phyloP scores from a whole-genome alignment of 208 protist genomes.

The Kentomonas sorsogonicus region DNA sequence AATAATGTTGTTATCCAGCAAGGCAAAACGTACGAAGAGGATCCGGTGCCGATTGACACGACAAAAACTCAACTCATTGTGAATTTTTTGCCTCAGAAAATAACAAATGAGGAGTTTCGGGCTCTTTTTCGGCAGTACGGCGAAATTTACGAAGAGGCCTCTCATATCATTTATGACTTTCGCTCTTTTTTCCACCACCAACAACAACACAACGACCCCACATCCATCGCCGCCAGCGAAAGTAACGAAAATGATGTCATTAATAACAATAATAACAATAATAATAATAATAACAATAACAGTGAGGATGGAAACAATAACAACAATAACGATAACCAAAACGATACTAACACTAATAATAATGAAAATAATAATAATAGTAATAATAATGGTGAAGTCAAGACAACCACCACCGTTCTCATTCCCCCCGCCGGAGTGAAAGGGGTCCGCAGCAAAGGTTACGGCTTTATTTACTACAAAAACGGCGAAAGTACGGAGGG shows the following conservation, averaged over 20 bases:
- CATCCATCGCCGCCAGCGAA: no score
- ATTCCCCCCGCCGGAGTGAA: no score
- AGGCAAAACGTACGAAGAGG: slow-evolving; percentile 31
- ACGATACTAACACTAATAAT: slow-evolving; percentile 5
- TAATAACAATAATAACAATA: no score
- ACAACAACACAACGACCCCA: no score
- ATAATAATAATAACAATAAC: not conserved
- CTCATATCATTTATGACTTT: slow-evolving; percentile 61
- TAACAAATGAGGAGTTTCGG: slow-evolving; percentile 43
- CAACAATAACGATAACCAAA: slow-evolving; percentile 3
- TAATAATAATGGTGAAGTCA: no score
- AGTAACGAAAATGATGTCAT: no score
- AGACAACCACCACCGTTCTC: no score
- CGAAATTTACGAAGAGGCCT: slow-evolving; percentile 26
- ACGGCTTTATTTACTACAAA: slow-evolving; percentile 79
- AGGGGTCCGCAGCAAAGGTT: slow-evolving; percentile 52
- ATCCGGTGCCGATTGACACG: slow-evolving; percentile 44
- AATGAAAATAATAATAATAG: slow-evolving; percentile 10
- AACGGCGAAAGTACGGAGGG: slow-evolving; percentile 33
- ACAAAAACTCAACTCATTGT: slow-evolving; percentile 62
- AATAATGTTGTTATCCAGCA: slow-evolving; percentile 11
- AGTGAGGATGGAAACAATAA: not conserved
- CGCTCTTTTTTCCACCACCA: slow-evolving; percentile 11
- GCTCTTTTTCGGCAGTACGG: slow-evolving; percentile 45
- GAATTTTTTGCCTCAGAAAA: slow-evolving; percentile 48